A percentile compares a stretch with the other conserved stretches of the same genome.
Evolutionary conservation across 176 grass and related monocot species (phyloP).

Genomic region (Lolium rigidum): DNA sequence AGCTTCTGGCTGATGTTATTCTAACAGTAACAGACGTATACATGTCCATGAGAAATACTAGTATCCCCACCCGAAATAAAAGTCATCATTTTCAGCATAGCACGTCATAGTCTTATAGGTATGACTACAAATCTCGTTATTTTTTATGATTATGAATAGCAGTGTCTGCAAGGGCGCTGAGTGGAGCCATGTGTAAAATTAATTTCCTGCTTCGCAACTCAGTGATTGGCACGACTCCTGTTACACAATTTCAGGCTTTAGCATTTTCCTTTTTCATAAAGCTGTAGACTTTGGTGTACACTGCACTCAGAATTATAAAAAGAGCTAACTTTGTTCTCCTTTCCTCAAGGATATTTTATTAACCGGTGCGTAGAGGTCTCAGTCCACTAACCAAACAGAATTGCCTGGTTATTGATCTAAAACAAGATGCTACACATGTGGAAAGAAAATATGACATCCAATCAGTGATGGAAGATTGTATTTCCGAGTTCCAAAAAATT

Average conservation of each 20-base stretch:
- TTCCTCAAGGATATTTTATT: neutral
- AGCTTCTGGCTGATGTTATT: conserved; percentile 1
- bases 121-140: neutral
- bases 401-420: neutral
- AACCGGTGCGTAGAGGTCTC: neutral
- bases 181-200: too few species aligned
- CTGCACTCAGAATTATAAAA: too few species aligned
- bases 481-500: too few species aligned
- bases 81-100: neutral
- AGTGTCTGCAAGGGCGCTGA: neutral
- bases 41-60: neutral
- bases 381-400: neutral
- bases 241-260: too few species aligned
- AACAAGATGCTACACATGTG: too few species aligned
- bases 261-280: too few species aligned
- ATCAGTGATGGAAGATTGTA: too few species aligned
- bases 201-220: neutral
- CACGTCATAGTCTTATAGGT: neutral
- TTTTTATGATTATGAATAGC: neutral
- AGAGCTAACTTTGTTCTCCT: too few species aligned
- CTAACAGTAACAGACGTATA: conserved; percentile 24
- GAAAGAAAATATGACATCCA: too few species aligned
- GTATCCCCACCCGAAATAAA: neutral
- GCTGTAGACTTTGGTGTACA: too few species aligned
- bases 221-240: too few species aligned